Conservation (phyloP, 1,284 basidiomycete genomes). For the Peniophora sp. region DNA sequence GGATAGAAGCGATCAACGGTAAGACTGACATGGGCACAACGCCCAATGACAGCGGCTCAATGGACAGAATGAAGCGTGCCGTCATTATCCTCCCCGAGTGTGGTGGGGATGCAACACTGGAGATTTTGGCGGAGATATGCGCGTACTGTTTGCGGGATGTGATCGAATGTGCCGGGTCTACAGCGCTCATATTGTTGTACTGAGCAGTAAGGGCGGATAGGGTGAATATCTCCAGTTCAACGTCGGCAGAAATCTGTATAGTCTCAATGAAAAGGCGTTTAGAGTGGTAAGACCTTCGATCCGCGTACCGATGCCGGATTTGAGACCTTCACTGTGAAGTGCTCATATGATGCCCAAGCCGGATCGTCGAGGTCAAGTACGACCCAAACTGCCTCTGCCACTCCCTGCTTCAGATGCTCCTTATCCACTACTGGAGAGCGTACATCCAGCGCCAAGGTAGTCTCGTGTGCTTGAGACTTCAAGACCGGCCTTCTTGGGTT, state of each 20-base stretch:
- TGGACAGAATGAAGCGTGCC: slow-evolving; percentile 40
- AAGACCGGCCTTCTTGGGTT: too few relatives aligned
- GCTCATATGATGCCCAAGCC: slow-evolving; percentile 35
- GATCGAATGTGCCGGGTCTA: slow-evolving; percentile 3
- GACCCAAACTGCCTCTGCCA: slow-evolving; percentile 48
- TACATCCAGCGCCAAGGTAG: too few relatives aligned
- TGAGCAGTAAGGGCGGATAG: slow-evolving; percentile 12
- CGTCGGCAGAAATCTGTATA: slow-evolving; percentile 21
- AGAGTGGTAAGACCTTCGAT: slow-evolving; percentile 1
- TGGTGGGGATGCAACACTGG: slow-evolving; percentile 47
- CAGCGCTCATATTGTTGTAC: slow-evolving; percentile 7
- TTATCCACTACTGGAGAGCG: too few relatives aligned
- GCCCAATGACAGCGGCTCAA: slow-evolving; percentile 55
- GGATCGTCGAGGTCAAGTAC: slow-evolving; percentile 40
- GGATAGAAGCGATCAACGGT: slow-evolving; percentile 22
- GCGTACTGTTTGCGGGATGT: slow-evolving; percentile 40
- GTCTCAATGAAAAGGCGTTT: not conserved
- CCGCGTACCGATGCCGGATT: slow-evolving; percentile 58
- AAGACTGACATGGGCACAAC: slow-evolving; percentile 47
- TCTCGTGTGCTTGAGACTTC: too few relatives aligned
- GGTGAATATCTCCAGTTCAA: slow-evolving; percentile 14
- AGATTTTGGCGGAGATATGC: slow-evolving; percentile 30
- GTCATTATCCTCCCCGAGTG: slow-evolving; percentile 18
- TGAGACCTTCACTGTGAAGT: slow-evolving; percentile 55
- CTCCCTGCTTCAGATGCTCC: too few relatives aligned